A percentile compares a stretch with the other conserved stretches of the same genome.
These are phyloP conservation scores for Begonia fuchsioides DNA, from an alignment of 306 rosid genomes.

Conservation along the genomic window DNA sequence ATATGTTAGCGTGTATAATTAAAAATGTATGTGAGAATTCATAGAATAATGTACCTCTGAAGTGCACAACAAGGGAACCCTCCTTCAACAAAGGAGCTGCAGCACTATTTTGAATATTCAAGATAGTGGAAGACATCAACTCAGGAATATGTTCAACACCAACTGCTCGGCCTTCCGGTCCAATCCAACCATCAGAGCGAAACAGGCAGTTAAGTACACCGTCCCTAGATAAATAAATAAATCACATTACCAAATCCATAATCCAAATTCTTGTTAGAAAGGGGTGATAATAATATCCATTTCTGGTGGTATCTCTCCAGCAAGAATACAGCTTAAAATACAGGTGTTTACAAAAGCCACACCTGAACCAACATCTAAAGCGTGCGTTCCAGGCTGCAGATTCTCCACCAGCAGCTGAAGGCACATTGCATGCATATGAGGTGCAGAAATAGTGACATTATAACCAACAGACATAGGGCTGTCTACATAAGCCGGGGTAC, in stretches of 20 bases:
- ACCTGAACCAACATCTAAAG: slow-evolving; percentile 94
- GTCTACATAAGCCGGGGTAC: slow-evolving; percentile 54
- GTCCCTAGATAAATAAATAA: slow-evolving; percentile 41
- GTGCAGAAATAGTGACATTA: slow-evolving; percentile 95
- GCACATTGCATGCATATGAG: slow-evolving; percentile 95
- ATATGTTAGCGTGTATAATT: too few relatives aligned
- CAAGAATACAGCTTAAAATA: not conserved
- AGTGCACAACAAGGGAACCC: slow-evolving; percentile 69
- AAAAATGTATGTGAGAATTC: too few relatives aligned
- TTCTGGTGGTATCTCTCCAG: too few relatives aligned
- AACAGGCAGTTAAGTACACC: slow-evolving; percentile 88
- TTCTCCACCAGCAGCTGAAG: slow-evolving; percentile 72
- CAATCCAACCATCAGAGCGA: slow-evolving; percentile 86
- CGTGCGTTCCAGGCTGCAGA: slow-evolving; percentile 85
- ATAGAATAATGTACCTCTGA: slow-evolving; percentile 37
- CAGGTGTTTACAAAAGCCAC: slow-evolving; percentile 2
- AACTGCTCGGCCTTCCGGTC: slow-evolving; percentile 61
- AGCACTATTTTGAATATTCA: slow-evolving; percentile 62
- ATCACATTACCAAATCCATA: slow-evolving; percentile 3
- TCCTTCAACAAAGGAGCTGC: slow-evolving; percentile 57
- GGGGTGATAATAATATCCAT: too few relatives aligned
- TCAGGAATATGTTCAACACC: slow-evolving; percentile 97
- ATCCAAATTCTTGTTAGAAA: not conserved
- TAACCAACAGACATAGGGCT: slow-evolving; percentile 74
- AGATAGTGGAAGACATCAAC: slow-evolving; percentile 53